Evolutionary conservation across 257 asterid genomes (phyloP).

Genomic region (Prunella vulgaris): DNA sequence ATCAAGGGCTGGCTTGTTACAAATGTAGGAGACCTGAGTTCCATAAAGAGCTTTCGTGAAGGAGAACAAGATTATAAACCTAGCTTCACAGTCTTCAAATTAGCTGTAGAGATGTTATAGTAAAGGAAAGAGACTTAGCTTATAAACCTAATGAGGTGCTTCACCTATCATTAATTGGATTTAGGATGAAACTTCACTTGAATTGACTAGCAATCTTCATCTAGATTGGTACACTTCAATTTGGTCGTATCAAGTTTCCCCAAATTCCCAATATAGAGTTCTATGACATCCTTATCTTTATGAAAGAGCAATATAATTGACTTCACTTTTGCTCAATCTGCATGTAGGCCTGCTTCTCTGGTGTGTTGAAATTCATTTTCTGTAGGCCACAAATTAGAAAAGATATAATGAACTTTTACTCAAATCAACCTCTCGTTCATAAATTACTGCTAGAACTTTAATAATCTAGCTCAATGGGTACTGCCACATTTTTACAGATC

Average conservation of each 20-base stretch:
- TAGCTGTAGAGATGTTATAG: neutral
- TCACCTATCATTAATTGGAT: neutral
- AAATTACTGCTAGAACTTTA: neutral
- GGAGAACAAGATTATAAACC: too few relatives aligned
- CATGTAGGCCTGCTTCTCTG: slow-evolving; percentile 1
- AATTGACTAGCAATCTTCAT: neutral
- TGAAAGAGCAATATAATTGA: neutral
- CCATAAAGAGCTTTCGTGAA: neutral
- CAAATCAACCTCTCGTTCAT: neutral
- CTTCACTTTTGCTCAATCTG: slow-evolving; percentile 14
- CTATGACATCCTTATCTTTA: neutral
- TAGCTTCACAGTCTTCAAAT: neutral
- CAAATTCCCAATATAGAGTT: slow-evolving; percentile 1
- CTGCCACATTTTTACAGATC: neutral
- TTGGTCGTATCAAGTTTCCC: neutral
- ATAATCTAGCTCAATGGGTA: neutral
- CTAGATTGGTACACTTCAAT: neutral
- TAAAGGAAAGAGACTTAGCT: neutral
- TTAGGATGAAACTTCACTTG: neutral
- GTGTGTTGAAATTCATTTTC: slow-evolving; percentile 11
- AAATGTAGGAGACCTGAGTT: neutral
- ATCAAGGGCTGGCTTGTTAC: neutral
- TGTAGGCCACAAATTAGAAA: neutral
- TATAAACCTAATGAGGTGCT: neutral
- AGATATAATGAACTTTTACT: neutral